Evolutionary conservation across 2,329 filamentous ascomycete species (phyloP), one percentile per base, ranked within the genome.

Genomic region (Parafenestella ontariensis): DNA sequence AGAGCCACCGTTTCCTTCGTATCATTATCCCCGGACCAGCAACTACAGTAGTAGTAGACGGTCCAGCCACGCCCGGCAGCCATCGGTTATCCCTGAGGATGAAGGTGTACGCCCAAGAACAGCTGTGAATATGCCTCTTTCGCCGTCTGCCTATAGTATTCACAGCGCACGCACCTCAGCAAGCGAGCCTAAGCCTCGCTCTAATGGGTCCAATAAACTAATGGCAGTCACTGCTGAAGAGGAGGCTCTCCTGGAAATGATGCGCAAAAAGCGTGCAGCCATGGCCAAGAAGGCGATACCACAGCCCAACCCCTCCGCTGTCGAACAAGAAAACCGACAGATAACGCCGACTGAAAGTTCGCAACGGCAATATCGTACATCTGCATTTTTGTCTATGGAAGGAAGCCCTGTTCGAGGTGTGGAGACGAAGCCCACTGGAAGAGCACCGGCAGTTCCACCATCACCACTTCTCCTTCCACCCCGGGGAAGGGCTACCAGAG

Each of bases 181-280:
- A 9, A 75, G 72, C 48, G 74, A 75, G 43, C 70, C 73, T 8
- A 70, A 74, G 36, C 61, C 71, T 7, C 62, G 64, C 11, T 62
- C 54, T 24, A 66, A 53, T 56, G 66, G 56, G 62, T 57, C 63
- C 23, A 72, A 68, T 34, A 77, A 76, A 52, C 62, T 76, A 26
- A 81, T 82, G 76, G 77, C 78, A 26, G 79, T 82, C 15, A 81
- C 79, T 1, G 74, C 79, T 49, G 80, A 82, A 62, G 80, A 82
- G 61, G 80, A 81, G 65, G 77, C 78, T 21, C 62, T 82, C 13
- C 58, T 82, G 31, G 80, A 81, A 49, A 69, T 82, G 66, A 81
- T 82, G 78, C 77, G 80, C 7, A 74, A 76, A 52, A 82, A 81
- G 61, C 75, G 79, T 40, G 78, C 79, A 10, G 76, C 74, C 7